These are phyloP conservation scores for Globisporangium paddicum DNA, from an alignment of 352 stramenopile species.

Conservation along the genomic window DNA sequence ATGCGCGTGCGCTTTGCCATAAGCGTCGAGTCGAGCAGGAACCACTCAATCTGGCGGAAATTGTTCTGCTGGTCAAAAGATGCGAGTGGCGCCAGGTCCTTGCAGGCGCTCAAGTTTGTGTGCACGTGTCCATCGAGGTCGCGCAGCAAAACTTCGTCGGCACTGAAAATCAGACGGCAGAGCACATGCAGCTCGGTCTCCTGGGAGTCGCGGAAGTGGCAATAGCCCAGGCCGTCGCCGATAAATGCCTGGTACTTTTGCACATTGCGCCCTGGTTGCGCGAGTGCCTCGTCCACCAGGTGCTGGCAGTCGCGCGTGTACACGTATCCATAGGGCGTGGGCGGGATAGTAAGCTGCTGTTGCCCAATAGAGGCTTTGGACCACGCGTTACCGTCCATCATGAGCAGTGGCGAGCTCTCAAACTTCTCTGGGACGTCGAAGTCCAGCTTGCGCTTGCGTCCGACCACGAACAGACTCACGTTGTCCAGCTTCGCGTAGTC, in stretches of 20 bases:
- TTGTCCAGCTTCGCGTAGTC: constrained; percentile 43
- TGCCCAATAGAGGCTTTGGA: constrained; percentile 15
- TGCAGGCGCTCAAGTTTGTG: constrained; percentile 16
- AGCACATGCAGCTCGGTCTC: constrained; percentile 31
- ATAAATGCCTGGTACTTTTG: constrained; percentile 42
- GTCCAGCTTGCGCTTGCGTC: constrained; percentile 17
- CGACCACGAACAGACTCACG: constrained; percentile 27
- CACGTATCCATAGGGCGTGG: constrained; percentile 33
- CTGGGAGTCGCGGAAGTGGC: constrained; percentile 31
- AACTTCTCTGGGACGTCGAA: constrained; percentile 27
- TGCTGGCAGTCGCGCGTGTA: constrained; percentile 28
- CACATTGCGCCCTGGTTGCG: constrained; percentile 31
- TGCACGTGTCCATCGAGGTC: constrained; percentile 17
- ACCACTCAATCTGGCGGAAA: constrained; percentile 30
- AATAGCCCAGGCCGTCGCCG: constrained; percentile 30
- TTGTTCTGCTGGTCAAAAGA: constrained; percentile 15
- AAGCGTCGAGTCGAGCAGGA: constrained; percentile 22
- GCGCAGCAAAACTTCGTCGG: constrained; percentile 23
- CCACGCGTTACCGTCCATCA: constrained; percentile 29
- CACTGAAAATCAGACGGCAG: constrained; percentile 28
- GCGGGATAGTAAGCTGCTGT: not conserved
- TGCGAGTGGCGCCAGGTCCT: constrained; percentile 3
- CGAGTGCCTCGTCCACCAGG: constrained; percentile 20
- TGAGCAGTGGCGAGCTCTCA: constrained; percentile 18
- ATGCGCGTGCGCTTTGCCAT: constrained; percentile 25